Evolutionary conservation across 805 yeast genomes (phyloP), one percentile per base, ranked within the genome.

Genomic region (Grigorovia yakushimaensis): DNA sequence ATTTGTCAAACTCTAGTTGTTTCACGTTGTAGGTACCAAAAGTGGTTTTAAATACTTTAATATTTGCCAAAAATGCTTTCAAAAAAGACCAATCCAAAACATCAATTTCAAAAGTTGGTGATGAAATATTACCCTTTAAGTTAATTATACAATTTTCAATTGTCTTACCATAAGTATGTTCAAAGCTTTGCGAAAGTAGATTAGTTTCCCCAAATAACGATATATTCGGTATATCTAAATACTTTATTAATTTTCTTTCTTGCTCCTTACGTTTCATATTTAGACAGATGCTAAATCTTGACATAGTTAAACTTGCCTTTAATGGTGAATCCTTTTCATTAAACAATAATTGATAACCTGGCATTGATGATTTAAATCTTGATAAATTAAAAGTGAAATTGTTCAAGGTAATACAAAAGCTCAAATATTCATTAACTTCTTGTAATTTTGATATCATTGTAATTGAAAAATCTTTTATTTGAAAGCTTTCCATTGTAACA

Each of bases 311-410:
- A 10, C 69, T 61, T 23, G 66, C 47, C 43, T 70, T 72, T 22
- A 68, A 55, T 1, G 81, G 80, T 18, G 59, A 62, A 47, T 76
- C 79, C 4, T 61, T 58, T 30, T 65, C 63, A 3, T 59, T 58
- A 47, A 68, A 76, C 17, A 63, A 49, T 11, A 76, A 53, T 39
- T 75, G 77, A 51, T 63, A 76, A 2, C 81, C 80, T 1, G 79
- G 74, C 42, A 69, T 65, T 5, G 64, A 60, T 11, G 57, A 54
- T 39, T 52, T 54, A 45, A 64, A 63, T 48, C 68, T 59, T 20
- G 57, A 53, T 11, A 57, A 24, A 30, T 61, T 59, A 2, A 64
- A 50, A 1, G 60, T 56, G 8, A 61, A 49, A 47, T 58, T 62
- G 5, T 64, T 54, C 10, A 55, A 51, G 23, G 47, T 50, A 9